phyloP scores from a whole-genome alignment of 208 protist species.

The Trypanosoma caninum region DNA sequence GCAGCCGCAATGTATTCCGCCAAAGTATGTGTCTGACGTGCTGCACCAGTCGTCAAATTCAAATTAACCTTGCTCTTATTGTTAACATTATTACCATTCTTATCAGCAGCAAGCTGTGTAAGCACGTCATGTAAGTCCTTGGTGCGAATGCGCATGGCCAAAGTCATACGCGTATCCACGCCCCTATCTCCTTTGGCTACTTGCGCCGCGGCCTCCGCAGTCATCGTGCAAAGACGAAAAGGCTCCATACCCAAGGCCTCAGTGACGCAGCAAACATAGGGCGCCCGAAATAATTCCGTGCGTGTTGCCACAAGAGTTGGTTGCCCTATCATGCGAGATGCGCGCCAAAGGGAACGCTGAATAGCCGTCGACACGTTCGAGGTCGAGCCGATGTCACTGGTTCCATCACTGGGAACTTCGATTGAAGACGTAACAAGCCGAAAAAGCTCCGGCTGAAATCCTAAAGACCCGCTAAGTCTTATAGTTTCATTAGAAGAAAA shows the following conservation, averaged over 20 bases:
- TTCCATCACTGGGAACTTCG: constrained; percentile 14
- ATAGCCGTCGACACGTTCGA: constrained; percentile 73
- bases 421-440: constrained; percentile 2
- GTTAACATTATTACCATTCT: too few relatives aligned
- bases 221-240: constrained; percentile 51
- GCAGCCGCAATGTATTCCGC: constrained; percentile 54
- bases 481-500: constrained; percentile 69
- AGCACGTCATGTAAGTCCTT: constrained; percentile 64
- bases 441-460: constrained; percentile 27
- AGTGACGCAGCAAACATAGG: constrained; percentile 53
- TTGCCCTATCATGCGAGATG: constrained; percentile 70
- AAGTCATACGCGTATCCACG: constrained; percentile 31
- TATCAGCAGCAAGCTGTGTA: constrained; percentile 29
- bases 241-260: constrained; percentile 75
- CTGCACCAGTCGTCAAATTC: not conserved
- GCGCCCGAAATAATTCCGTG: constrained; percentile 53
- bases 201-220: constrained; percentile 28
- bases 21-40: constrained; percentile 22
- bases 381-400: constrained; percentile 44
- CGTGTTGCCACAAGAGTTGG: constrained; percentile 58
- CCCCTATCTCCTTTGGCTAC: not conserved
- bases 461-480: constrained; percentile 47
- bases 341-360: constrained; percentile 56
- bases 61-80: constrained; percentile 9
- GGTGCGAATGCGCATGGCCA: constrained; percentile 62